Conservation (phyloP, 1,139 yeast species). For the Sugiyamaella xylanicola region DNA sequence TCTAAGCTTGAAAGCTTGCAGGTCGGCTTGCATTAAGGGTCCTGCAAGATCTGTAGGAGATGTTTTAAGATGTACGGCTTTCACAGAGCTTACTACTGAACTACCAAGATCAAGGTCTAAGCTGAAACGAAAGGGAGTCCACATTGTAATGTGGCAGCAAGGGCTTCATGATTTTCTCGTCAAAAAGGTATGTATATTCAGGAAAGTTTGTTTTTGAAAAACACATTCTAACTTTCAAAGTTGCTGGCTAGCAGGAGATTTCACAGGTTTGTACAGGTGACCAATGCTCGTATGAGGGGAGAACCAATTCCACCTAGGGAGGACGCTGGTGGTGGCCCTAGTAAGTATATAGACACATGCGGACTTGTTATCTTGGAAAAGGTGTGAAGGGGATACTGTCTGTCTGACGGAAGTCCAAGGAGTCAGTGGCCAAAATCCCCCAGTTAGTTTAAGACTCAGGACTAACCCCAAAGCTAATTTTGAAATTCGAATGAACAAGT, state of each 20-base stretch:
- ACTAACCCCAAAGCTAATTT: constrained; percentile 21
- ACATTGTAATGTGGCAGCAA: constrained; percentile 33
- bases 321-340: constrained; percentile 17
- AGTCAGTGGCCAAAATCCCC: background rate
- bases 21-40: too few species aligned
- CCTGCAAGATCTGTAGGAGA: too few species aligned
- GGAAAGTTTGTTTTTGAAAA: constrained; percentile 2
- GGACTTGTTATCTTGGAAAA: too few species aligned
- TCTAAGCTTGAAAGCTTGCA: too few species aligned
- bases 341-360: constrained; percentile 25
- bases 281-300: constrained; percentile 58
- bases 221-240: constrained; percentile 30
- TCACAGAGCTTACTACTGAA: too few species aligned
- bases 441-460: background rate
- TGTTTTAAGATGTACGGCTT: too few species aligned
- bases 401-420: background rate
- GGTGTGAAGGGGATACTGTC: too few species aligned
- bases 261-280: constrained; percentile 65
- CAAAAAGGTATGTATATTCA: constrained; percentile 28
- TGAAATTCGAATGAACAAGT: constrained; percentile 42
- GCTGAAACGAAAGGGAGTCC: background rate
- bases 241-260: constrained; percentile 65
- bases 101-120: too few species aligned
- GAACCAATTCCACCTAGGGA: constrained; percentile 42
- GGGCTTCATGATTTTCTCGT: constrained; percentile 34